phyloP scores from a whole-genome alignment of 2,329 filamentous ascomycete species.

The Penicillium vulpinum region DNA sequence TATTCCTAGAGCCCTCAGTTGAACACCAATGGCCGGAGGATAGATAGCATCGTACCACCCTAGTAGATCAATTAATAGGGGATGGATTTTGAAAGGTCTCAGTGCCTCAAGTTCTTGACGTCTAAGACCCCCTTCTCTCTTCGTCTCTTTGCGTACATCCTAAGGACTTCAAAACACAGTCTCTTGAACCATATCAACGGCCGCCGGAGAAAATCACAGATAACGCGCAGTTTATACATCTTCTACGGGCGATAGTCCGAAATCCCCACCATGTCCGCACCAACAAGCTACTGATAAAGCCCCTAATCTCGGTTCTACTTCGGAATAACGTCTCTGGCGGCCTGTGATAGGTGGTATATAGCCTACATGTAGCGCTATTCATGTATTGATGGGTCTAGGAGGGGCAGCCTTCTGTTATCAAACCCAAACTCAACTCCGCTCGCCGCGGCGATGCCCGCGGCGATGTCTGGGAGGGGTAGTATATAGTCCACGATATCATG shows the following conservation, averaged over 20 bases:
- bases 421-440: background rate
- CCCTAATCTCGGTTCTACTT: background rate
- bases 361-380: background rate
- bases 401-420: background rate
- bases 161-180: background rate
- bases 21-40: background rate
- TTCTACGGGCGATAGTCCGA: background rate
- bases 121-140: background rate
- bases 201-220: background rate
- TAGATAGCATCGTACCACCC: background rate
- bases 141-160: background rate
- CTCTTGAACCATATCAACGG: background rate
- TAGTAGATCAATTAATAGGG: too few relatives aligned
- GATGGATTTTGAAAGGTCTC: background rate
- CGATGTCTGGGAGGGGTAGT: background rate
- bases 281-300: background rate
- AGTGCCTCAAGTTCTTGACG: background rate
- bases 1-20: background rate
- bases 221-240: background rate
- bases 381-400: background rate
- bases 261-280: background rate
- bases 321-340: background rate
- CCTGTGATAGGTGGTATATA: background rate
- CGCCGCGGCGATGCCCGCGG: slow-evolving; percentile 4
- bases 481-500: background rate